phyloP scores from a whole-genome alignment of 78 protist genomes.

The Salpingoeca rosetta region DNA sequence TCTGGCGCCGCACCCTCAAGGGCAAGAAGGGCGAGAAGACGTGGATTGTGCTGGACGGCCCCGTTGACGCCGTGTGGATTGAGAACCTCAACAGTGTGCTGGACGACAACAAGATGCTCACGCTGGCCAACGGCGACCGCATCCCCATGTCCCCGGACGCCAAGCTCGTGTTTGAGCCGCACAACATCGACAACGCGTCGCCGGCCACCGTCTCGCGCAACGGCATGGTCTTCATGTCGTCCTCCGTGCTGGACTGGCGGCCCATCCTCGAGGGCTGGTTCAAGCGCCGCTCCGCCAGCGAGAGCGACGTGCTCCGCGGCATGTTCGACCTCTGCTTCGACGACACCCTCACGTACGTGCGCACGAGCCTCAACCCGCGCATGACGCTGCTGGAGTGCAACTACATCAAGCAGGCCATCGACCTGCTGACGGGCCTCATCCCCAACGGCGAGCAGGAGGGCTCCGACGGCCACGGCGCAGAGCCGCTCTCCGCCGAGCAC shows the following conservation, averaged over 20 bases:
- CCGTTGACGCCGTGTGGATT: constrained; percentile 97
- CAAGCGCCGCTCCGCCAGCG: neutral
- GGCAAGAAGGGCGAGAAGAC: constrained; percentile 62
- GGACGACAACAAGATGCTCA: constrained; percentile 96
- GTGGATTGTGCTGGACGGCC: constrained; percentile 97
- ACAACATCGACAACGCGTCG: constrained; percentile 75
- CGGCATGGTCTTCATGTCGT: constrained; percentile 70
- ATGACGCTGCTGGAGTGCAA: constrained; percentile 13
- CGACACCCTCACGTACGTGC: constrained; percentile 1
- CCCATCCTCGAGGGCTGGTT: constrained; percentile 34
- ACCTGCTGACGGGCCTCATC: constrained; percentile 33
- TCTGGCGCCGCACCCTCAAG: constrained; percentile 52
- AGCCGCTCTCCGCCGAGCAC: constrained; percentile 1
- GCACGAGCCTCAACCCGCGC: neutral
- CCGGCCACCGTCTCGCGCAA: constrained; percentile 91
- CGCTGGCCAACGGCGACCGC: constrained; percentile 98
- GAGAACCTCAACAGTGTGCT: constrained; percentile 94
- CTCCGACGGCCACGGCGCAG: neutral
- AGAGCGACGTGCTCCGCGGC: neutral
- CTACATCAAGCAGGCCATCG: neutral
- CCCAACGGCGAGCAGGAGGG: neutral
- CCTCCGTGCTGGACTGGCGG: constrained; percentile 33
- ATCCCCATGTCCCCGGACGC: constrained; percentile 62
- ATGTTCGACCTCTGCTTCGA: constrained; percentile 25
- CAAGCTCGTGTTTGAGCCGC: constrained; percentile 71